Conservation (phyloP, 2,329 filamentous ascomycete species). For the Colletotrichum incanum region DNA sequence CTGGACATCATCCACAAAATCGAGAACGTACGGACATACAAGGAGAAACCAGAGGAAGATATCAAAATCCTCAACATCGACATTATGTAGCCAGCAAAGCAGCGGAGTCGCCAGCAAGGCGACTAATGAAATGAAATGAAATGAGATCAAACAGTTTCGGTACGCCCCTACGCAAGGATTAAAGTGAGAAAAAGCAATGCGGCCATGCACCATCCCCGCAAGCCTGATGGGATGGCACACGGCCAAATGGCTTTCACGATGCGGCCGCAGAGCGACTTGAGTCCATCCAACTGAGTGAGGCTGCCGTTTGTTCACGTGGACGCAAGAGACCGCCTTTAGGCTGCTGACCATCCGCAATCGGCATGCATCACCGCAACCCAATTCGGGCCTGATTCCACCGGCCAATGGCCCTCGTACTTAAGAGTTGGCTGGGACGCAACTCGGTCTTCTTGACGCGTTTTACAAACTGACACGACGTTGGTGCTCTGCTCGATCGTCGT, state of each 20-base stretch:
- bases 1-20: constrained; percentile 97
- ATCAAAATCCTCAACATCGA: constrained; percentile 97
- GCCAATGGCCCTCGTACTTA: constrained; percentile 40
- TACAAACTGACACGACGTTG: not conserved
- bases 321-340: constrained; percentile 34
- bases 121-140: constrained; percentile 23
- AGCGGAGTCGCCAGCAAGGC: constrained; percentile 3
- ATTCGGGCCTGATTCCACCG: constrained; percentile 41
- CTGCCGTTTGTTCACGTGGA: constrained; percentile 39
- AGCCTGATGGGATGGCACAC: constrained; percentile 27
- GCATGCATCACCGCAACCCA: constrained; percentile 42
- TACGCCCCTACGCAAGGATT: constrained; percentile 25
- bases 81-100: constrained; percentile 58
- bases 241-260: constrained; percentile 40
- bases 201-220: constrained; percentile 40
- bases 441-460: not conserved
- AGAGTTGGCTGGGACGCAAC: constrained; percentile 26
- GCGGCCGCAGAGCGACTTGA: constrained; percentile 32
- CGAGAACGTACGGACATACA: constrained; percentile 88
- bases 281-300: constrained; percentile 40
- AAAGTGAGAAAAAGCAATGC: constrained; percentile 38
- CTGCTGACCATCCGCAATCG: constrained; percentile 43
- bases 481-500: not conserved
- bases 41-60: constrained; percentile 96
- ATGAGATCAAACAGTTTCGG: constrained; percentile 18